Evolutionary conservation across 345 rosid species (phyloP).

Genomic region (Trapa incisa): DNA sequence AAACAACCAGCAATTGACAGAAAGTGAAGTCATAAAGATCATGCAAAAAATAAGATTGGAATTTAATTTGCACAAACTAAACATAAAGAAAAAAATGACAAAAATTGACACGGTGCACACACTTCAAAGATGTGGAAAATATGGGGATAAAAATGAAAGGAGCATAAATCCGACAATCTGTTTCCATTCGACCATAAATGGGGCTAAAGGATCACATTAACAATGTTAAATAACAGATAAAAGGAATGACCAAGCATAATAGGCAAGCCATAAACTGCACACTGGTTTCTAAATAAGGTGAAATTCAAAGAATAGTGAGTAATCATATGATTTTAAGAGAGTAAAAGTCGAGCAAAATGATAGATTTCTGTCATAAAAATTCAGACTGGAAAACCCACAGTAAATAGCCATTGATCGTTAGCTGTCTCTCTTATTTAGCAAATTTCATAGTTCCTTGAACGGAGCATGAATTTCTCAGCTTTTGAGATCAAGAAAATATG

Average conservation of each 20-base stretch:
- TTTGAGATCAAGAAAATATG: background rate
- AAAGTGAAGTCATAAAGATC: no score
- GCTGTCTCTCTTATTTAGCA: background rate
- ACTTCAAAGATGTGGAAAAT: no score
- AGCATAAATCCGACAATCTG: background rate
- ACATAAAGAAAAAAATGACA: no score
- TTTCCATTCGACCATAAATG: background rate
- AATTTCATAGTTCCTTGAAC: background rate
- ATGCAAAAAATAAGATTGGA: no score
- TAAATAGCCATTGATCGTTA: background rate
- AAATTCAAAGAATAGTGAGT: no score
- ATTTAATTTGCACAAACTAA: no score
- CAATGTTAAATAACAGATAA: background rate
- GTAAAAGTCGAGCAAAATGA: background rate
- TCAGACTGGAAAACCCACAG: background rate
- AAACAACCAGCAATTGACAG: background rate
- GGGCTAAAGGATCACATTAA: background rate
- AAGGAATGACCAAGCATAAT: constrained; percentile 1
- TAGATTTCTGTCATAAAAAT: background rate
- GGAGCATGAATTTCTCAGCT: background rate
- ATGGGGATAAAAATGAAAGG: background rate
- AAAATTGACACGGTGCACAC: no score
- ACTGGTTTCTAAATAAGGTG: no score
- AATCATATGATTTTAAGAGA: background rate
- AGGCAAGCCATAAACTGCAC: background rate